Evolutionary conservation across 2,329 filamentous ascomycete genomes (phyloP).

Genomic region (Alternaria brassicae): DNA sequence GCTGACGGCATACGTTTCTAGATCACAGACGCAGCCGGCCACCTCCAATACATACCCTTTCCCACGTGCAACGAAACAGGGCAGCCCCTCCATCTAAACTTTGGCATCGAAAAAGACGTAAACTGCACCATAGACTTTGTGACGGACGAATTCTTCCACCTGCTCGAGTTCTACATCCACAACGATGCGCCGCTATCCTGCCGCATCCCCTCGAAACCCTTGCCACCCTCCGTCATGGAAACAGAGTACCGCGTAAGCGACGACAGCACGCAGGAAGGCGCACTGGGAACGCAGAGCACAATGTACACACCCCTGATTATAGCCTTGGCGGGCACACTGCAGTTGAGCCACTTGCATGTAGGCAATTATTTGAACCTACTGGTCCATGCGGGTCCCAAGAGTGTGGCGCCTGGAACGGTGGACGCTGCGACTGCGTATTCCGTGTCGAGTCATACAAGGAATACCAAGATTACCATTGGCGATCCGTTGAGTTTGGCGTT

Average conservation of each 20-base stretch:
- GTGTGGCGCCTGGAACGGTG: constrained; percentile 70
- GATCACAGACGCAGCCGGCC: constrained; percentile 79
- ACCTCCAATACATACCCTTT: constrained; percentile 92
- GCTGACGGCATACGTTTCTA: constrained; percentile 5
- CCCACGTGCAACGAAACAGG: constrained; percentile 87
- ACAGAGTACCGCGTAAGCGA: constrained; percentile 41
- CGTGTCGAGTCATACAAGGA: constrained; percentile 67
- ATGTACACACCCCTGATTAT: constrained; percentile 84
- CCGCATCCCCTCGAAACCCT: constrained; percentile 81
- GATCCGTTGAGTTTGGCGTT: constrained; percentile 82
- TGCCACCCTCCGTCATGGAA: constrained; percentile 50
- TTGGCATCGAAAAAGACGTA: constrained; percentile 79
- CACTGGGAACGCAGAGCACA: constrained; percentile 40
- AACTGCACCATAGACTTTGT: constrained; percentile 85
- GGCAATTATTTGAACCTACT: constrained; percentile 89
- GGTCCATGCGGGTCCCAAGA: constrained; percentile 70
- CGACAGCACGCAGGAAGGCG: constrained; percentile 52
- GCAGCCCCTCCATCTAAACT: constrained; percentile 81
- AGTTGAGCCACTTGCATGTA: constrained; percentile 84
- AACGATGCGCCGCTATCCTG: constrained; percentile 92
- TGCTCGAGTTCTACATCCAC: constrained; percentile 97
- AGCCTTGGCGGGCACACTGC: constrained; percentile 85
- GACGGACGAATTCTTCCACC: constrained; percentile 80
- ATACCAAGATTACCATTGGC: constrained; percentile 79
- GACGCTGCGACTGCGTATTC: constrained; percentile 89